phyloP scores from a whole-genome alignment of 1,139 yeast genomes.

The Candida freyschussii region DNA sequence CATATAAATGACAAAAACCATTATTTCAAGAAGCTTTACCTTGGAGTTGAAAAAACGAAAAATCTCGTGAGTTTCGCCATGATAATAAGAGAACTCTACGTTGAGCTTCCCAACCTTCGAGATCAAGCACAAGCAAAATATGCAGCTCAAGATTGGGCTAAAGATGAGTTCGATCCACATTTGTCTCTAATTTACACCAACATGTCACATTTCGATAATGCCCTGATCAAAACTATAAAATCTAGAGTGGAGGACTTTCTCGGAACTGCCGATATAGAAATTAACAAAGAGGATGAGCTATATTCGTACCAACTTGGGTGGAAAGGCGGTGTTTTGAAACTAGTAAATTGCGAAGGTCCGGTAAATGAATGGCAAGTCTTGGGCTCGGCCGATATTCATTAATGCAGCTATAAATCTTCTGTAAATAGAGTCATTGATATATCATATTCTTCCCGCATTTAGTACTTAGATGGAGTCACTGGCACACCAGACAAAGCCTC shows the following conservation, averaged over 20 bases:
- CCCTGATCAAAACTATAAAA: slow-evolving; percentile 59
- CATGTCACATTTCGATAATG: slow-evolving; percentile 63
- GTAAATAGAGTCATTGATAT: background rate
- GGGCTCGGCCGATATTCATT: slow-evolving; percentile 47
- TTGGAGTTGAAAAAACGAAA: slow-evolving; percentile 51
- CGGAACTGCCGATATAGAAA: slow-evolving; percentile 42
- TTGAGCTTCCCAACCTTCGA: slow-evolving; percentile 30
- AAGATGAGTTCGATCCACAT: slow-evolving; percentile 63
- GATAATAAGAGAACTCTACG: slow-evolving; percentile 68
- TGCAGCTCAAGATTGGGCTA: slow-evolving; percentile 48
- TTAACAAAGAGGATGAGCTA: slow-evolving; percentile 32
- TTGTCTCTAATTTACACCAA: slow-evolving; percentile 68
- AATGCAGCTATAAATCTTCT: slow-evolving; percentile 1
- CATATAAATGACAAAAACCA: slow-evolving; percentile 34
- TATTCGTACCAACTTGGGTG: slow-evolving; percentile 42
- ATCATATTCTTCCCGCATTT: slow-evolving; percentile 1
- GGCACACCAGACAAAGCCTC: slow-evolving; percentile 67
- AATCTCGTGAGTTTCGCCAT: slow-evolving; percentile 62
- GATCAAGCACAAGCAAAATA: slow-evolving; percentile 24
- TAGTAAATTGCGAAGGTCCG: slow-evolving; percentile 73
- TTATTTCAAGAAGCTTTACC: slow-evolving; percentile 60
- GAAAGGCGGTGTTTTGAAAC: slow-evolving; percentile 65
- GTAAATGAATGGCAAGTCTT: slow-evolving; percentile 66
- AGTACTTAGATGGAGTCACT: slow-evolving; percentile 42
- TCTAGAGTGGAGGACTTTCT: slow-evolving; percentile 68